These are phyloP conservation scores for Paramecium tetraurelia DNA, from an alignment of 73 alveolate species.

Conservation along the genomic window DNA sequence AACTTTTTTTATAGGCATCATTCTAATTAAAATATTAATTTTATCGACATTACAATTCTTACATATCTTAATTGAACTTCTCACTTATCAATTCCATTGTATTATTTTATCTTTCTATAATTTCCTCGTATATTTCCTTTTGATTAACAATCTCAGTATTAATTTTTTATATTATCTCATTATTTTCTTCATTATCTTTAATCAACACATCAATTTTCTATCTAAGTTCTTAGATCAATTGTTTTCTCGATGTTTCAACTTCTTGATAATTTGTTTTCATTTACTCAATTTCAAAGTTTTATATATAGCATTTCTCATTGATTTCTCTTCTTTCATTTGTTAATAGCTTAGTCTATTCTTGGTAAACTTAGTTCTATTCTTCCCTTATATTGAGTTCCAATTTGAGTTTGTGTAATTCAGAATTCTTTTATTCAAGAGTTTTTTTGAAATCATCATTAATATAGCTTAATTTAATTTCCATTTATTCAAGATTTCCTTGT, in stretches of 20 bases:
- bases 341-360: constrained; percentile 6
- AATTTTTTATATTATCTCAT: not conserved
- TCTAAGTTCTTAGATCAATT: constrained; percentile 10
- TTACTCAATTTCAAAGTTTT: constrained; percentile 14
- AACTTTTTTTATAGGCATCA: constrained; percentile 8
- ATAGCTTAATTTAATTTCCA: not conserved
- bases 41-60: not conserved
- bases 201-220: not conserved
- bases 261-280: not conserved
- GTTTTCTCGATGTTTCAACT: constrained; percentile 21
- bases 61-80: not conserved
- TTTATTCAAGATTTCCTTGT: not conserved
- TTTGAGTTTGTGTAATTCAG: not conserved
- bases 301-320: constrained; percentile 7
- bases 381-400: not conserved
- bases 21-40: constrained; percentile 37
- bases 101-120: constrained; percentile 13
- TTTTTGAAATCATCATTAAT: constrained; percentile 15
- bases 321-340: constrained; percentile 36
- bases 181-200: constrained; percentile 19
- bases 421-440: not conserved
- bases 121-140: constrained; percentile 21
- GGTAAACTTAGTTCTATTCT: not conserved
- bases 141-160: not conserved
- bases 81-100: not conserved